A percentile compares a stretch with the other conserved stretches of the same genome.
These are phyloP conservation scores for Dendryphion nanum DNA, from an alignment of 2,329 filamentous ascomycete species.

Conservation along the genomic window DNA sequence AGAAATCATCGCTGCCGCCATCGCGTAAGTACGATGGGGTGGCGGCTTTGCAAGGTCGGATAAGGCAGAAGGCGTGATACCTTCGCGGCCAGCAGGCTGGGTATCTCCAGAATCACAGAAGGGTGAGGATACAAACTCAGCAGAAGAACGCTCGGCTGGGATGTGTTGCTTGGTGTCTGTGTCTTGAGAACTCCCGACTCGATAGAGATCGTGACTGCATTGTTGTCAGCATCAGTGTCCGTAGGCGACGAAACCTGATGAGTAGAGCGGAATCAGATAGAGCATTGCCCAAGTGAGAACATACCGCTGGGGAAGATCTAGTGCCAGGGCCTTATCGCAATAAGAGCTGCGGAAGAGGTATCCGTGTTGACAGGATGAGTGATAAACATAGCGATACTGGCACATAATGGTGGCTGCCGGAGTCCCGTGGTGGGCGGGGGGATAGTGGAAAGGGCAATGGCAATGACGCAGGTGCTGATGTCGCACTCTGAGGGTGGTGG, in stretches of 20 bases:
- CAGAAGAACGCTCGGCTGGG: not conserved
- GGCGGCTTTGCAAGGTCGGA: not conserved
- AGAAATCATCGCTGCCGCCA: not conserved
- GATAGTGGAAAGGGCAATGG: not conserved
- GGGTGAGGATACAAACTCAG: not conserved
- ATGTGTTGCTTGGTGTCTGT: not conserved
- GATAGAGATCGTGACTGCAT: not conserved
- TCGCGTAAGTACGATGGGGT: not conserved
- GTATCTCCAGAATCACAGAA: not conserved
- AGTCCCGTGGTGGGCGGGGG: not conserved
- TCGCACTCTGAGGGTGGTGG: not conserved
- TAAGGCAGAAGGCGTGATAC: not conserved
- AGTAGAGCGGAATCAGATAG: no score
- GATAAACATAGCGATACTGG: slow-evolving; percentile 35
- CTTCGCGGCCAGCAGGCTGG: not conserved
- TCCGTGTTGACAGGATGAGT: slow-evolving; percentile 29
- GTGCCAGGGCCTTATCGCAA: slow-evolving; percentile 28
- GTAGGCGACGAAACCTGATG: no score
- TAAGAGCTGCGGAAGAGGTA: slow-evolving; percentile 29
- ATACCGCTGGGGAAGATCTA: slow-evolving; percentile 19
- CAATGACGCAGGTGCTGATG: not conserved
- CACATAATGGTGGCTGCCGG: slow-evolving; percentile 26
- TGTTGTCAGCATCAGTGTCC: not conserved
- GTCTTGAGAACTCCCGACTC: not conserved
- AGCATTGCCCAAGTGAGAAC: not conserved